These are phyloP conservation scores for Fusarium compactum DNA, from an alignment of 2,329 filamentous ascomycete genomes.

Conservation along the genomic window DNA sequence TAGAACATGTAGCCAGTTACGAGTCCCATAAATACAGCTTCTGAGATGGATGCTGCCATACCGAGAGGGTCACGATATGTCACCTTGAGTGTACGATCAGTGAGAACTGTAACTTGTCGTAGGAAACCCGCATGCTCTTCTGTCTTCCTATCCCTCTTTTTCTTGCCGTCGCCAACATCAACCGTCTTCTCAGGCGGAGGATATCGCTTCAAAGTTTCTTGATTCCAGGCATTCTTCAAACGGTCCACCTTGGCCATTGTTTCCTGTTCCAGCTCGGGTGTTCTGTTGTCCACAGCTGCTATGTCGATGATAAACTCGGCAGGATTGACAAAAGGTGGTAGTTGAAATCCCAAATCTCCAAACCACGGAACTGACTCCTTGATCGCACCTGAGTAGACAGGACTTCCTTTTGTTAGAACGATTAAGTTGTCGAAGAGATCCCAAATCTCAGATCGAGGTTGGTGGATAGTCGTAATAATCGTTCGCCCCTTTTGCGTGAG, in stretches of 20 bases:
- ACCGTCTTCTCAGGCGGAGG: conserved; percentile 29
- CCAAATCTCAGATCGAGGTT: conserved; percentile 85
- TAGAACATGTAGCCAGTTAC: conserved; percentile 81
- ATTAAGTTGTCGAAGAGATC: conserved; percentile 79
- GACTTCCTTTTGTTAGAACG: conserved; percentile 74
- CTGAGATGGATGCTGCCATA: conserved; percentile 75
- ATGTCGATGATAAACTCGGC: conserved; percentile 82
- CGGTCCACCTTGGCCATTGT: conserved; percentile 70
- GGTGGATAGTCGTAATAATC: conserved; percentile 80
- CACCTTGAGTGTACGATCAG: conserved; percentile 75
- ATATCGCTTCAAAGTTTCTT: conserved; percentile 51
- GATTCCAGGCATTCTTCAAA: conserved; percentile 71
- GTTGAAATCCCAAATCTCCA: conserved; percentile 65
- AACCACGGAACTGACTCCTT: conserved; percentile 74
- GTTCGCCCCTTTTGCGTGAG: conserved; percentile 77
- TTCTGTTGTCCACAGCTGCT: conserved; percentile 79
- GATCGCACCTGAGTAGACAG: conserved; percentile 74
- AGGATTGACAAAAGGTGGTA: conserved; percentile 81
- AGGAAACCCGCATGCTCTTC: conserved; percentile 66
- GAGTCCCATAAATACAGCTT: conserved; percentile 77
- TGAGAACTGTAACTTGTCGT: conserved; percentile 74
- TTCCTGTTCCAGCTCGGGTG: conserved; percentile 71
- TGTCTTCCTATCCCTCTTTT: conserved; percentile 35
- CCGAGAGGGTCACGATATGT: conserved; percentile 84
- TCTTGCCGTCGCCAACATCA: conserved; percentile 21